phyloP scores from a whole-genome alignment of 768 basidiomycete genomes.

The Boletus subcaerulescens region DNA sequence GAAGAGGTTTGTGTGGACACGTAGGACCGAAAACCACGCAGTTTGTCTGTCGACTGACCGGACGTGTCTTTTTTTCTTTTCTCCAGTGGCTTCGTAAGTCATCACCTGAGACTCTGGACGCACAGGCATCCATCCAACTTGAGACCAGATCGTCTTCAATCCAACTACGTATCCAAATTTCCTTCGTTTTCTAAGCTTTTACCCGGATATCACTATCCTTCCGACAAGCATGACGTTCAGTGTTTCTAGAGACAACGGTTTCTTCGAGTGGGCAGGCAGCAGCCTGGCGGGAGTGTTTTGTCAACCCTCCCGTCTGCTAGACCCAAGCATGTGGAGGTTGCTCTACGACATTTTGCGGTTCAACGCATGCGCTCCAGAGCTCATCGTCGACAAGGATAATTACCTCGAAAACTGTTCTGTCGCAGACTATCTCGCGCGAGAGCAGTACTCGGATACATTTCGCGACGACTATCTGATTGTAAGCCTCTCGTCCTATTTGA shows the following conservation, averaged over 20 bases:
- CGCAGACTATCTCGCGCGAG: conserved; percentile 55
- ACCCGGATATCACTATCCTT: conserved; percentile 46
- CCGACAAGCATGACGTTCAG: conserved; percentile 77
- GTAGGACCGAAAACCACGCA: conserved; percentile 40
- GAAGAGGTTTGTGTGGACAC: conserved; percentile 61
- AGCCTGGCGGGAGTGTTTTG: conserved; percentile 61
- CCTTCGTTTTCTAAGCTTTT: conserved; percentile 57
- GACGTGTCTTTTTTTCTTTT: background rate
- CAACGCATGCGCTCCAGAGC: conserved; percentile 60
- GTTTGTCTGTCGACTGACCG: background rate
- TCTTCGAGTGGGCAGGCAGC: conserved; percentile 69
- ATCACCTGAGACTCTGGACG: background rate
- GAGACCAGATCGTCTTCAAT: conserved; percentile 67
- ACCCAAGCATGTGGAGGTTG: conserved; percentile 68
- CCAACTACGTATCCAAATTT: conserved; percentile 79
- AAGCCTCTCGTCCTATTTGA: conserved; percentile 22
- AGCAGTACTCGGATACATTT: conserved; percentile 67
- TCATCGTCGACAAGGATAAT: conserved; percentile 33
- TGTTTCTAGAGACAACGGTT: conserved; percentile 65
- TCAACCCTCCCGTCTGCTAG: conserved; percentile 57
- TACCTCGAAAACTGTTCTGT: conserved; percentile 38
- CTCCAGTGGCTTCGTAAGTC: conserved; percentile 54
- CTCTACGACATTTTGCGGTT: conserved; percentile 70
- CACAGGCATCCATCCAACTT: background rate
- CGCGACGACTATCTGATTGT: conserved; percentile 75